A percentile compares a stretch with the other conserved stretches of the same genome.
Conservation (phyloP, 2,329 filamentous ascomycete genomes). For the Didymella keratinophila region DNA sequence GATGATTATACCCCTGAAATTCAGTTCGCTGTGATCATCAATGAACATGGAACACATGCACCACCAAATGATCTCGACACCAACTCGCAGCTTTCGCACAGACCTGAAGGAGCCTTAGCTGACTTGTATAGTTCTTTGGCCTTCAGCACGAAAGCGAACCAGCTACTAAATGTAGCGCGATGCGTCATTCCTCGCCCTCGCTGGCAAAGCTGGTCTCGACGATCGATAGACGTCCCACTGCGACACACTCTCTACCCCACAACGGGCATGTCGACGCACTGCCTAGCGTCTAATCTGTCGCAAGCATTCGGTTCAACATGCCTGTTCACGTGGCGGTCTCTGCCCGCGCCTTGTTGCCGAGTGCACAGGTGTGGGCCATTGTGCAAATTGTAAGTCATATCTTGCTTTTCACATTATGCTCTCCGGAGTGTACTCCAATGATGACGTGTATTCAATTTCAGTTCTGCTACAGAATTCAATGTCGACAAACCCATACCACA, state of each 20-base stretch:
- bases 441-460: constrained; percentile 59
- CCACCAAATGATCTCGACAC: constrained; percentile 61
- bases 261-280: not conserved
- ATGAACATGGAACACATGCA: constrained; percentile 69
- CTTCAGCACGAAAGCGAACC: not conserved
- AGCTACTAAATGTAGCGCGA: not conserved
- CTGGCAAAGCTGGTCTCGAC: not conserved
- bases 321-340: not conserved
- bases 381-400: constrained; percentile 26
- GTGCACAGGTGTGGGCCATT: constrained; percentile 3
- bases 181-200: not conserved
- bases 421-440: constrained; percentile 33
- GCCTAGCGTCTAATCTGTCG: not conserved
- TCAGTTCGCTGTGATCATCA: constrained; percentile 61
- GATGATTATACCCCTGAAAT: constrained; percentile 63
- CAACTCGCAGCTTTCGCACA: constrained; percentile 16
- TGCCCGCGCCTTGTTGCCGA: not conserved
- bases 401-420: not conserved
- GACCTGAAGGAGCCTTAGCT: constrained; percentile 23
- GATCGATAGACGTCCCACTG: not conserved
- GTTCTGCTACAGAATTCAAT: constrained; percentile 69
- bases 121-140: constrained; percentile 19
- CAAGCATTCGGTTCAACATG: not conserved
- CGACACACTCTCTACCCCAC: not conserved
- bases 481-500: constrained; percentile 65